Percentiles rank a stretch among this genome's conserved stretches.
Conservation (phyloP, 164 flowering plant species). For the Nelumbo lutea region DNA sequence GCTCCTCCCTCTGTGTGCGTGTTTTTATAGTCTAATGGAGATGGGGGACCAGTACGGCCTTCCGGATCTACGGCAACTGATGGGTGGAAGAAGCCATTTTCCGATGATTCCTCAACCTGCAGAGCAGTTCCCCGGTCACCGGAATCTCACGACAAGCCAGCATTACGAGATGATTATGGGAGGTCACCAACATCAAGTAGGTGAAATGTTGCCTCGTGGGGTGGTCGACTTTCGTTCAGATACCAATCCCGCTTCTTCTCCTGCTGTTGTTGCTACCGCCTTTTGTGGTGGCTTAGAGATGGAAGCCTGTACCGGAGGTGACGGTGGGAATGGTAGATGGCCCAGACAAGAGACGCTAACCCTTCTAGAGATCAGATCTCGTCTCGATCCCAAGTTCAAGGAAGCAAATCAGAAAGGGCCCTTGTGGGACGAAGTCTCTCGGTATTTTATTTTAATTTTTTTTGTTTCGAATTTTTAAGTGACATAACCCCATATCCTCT, state of each 20-base stretch:
- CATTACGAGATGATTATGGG: constrained; percentile 47
- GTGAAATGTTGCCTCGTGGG: constrained; percentile 17
- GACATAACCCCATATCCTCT: not conserved
- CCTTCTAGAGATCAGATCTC: constrained; percentile 87
- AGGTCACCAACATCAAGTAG: constrained; percentile 17
- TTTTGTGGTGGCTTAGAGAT: constrained; percentile 28
- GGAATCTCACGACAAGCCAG: constrained; percentile 16
- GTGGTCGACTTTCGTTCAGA: constrained; percentile 29
- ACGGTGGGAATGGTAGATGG: constrained; percentile 75
- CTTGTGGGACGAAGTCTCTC: constrained; percentile 94
- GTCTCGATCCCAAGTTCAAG: constrained; percentile 78
- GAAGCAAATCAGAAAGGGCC: constrained; percentile 98
- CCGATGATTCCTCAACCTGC: constrained; percentile 23
- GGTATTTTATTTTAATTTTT: constrained; percentile 35
- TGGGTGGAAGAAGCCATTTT: constrained; percentile 36
- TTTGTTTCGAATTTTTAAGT: not conserved
- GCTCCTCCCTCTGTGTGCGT: constrained; percentile 12
- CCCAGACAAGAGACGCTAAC: constrained; percentile 93
- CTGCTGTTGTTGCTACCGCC: constrained; percentile 12
- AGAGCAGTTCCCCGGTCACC: constrained; percentile 33
- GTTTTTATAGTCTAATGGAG: constrained; percentile 14
- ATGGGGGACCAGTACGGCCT: constrained; percentile 63
- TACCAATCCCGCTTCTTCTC: constrained; percentile 9
- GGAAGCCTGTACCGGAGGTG: constrained; percentile 29
- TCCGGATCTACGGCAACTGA: constrained; percentile 59